Percentiles rank a stretch among this genome's conserved stretches.
These are phyloP conservation scores for Aureobasidium pullulans DNA, from an alignment of 2,329 filamentous ascomycete species.

Conservation along the genomic window DNA sequence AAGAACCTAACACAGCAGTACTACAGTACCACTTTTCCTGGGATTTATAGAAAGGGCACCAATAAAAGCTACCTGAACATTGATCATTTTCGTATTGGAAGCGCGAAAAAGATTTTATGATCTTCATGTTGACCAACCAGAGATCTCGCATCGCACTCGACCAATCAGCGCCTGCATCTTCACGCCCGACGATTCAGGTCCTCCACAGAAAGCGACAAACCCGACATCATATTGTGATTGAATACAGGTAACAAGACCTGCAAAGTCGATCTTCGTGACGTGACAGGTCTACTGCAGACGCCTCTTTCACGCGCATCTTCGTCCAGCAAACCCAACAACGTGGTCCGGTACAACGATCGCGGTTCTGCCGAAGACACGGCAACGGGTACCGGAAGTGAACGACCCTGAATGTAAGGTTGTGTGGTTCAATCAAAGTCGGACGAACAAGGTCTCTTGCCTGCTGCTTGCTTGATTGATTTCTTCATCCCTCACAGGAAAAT, in stretches of 20 bases:
- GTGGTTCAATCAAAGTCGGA: background rate
- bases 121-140: background rate
- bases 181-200: background rate
- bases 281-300: background rate
- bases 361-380: background rate
- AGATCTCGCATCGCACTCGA: background rate
- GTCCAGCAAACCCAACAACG: background rate
- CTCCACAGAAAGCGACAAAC: background rate
- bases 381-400: background rate
- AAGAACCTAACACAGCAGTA: background rate
- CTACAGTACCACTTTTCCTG: background rate
- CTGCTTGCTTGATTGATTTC: background rate
- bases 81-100: background rate
- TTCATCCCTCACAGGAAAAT: background rate
- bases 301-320: background rate
- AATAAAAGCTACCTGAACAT: background rate
- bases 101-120: background rate
- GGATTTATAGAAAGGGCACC: background rate
- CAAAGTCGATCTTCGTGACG: background rate
- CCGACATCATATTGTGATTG: background rate
- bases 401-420: background rate
- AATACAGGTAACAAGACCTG: background rate
- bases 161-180: background rate
- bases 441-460: background rate
- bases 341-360: background rate